Percentiles rank a stretch among this genome's conserved stretches.
These are phyloP conservation scores for Lepidopterella palustris DNA, from an alignment of 495 filamentous ascomycete genomes.

Conservation along the genomic window DNA sequence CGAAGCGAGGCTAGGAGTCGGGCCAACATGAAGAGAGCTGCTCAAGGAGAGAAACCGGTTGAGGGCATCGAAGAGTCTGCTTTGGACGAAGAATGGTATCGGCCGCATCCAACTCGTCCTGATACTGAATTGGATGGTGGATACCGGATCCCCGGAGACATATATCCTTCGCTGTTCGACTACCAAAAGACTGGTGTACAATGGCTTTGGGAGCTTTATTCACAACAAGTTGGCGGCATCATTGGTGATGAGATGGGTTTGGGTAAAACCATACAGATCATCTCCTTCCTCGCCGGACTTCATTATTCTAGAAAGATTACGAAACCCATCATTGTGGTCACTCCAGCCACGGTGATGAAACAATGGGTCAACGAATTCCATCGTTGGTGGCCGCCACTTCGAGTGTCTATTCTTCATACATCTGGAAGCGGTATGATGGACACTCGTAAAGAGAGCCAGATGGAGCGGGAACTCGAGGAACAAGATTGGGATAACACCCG, in stretches of 20 bases:
- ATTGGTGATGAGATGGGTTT: conserved; percentile 97
- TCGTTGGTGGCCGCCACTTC: conserved; percentile 91
- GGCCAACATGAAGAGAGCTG: conserved; percentile 27
- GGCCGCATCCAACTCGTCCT: conserved; percentile 71
- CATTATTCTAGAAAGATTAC: conserved; percentile 81
- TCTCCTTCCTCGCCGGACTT: conserved; percentile 81
- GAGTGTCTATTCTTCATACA: conserved; percentile 89
- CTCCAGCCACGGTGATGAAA: conserved; percentile 86
- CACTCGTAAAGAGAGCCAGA: conserved; percentile 56
- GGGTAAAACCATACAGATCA: conserved; percentile 91
- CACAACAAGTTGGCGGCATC: conserved; percentile 85
- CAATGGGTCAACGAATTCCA: conserved; percentile 99
- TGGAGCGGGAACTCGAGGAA: conserved; percentile 60
- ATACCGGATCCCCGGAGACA: conserved; percentile 80
- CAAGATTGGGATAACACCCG: conserved; percentile 36
- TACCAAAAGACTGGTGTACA: conserved; percentile 95
- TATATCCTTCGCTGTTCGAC: conserved; percentile 81
- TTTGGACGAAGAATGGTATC: conserved; percentile 66
- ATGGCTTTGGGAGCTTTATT: conserved; percentile 92
- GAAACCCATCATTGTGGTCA: conserved; percentile 82
- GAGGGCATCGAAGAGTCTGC: conserved; percentile 30
- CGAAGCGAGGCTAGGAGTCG: conserved; percentile 59
- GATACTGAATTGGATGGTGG: conserved; percentile 68
- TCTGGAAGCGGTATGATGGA: conserved; percentile 96
- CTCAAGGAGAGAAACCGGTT: conserved; percentile 21